Conservation (phyloP, 495 filamentous ascomycete genomes). For the Aspergillus sparsus region DNA sequence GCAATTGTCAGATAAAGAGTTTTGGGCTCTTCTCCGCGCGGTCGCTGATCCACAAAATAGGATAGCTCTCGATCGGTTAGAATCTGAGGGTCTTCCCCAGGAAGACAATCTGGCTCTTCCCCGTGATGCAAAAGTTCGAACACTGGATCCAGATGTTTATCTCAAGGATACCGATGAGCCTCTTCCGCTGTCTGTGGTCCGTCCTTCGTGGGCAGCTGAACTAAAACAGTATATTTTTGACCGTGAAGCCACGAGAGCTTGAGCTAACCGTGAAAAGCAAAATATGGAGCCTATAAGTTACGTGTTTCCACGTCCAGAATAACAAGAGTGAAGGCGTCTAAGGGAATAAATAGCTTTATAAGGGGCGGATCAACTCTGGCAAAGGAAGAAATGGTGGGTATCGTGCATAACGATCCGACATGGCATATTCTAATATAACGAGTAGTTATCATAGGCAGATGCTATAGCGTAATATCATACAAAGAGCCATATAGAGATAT, state of each 20-base stretch:
- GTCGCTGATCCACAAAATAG: constrained; percentile 28
- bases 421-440: too few relatives aligned
- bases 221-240: constrained; percentile 35
- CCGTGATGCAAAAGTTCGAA: constrained; percentile 36
- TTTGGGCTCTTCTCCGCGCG: constrained; percentile 37
- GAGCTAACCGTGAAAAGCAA: too few relatives aligned
- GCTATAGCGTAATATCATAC: too few relatives aligned
- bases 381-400: too few relatives aligned
- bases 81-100: constrained; percentile 33
- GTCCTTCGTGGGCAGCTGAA: constrained; percentile 35
- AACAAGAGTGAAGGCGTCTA: too few relatives aligned
- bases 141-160: constrained; percentile 42
- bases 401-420: too few relatives aligned
- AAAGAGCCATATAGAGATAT: too few relatives aligned
- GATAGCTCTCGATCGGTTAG: constrained; percentile 32
- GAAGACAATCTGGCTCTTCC: constrained; percentile 32
- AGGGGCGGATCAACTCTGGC: too few relatives aligned
- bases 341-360: too few relatives aligned
- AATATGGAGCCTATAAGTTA: too few relatives aligned
- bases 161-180: constrained; percentile 16
- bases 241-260: constrained; percentile 7
- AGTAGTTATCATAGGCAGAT: too few relatives aligned
- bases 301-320: too few relatives aligned
- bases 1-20: constrained; percentile 39
- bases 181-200: constrained; percentile 33